Evolutionary conservation across 1,284 basidiomycete genomes (phyloP).

Genomic region (Austropuccinia psidii): DNA sequence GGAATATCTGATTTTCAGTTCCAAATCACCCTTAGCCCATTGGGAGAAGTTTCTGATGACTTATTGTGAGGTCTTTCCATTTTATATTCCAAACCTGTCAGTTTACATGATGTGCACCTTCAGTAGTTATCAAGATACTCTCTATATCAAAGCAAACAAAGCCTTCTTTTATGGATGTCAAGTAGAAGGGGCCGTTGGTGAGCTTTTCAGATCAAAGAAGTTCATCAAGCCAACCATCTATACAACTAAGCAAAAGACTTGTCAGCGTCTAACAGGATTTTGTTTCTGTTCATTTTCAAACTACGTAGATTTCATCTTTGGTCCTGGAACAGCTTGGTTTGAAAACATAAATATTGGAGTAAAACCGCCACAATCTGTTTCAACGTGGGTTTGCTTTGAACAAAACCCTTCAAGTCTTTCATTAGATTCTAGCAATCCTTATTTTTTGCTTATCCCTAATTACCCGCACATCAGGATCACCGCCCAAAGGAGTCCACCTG

Average conservation of each 20-base stretch:
- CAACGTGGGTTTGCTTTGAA: background rate
- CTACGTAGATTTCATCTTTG: conserved; percentile 19
- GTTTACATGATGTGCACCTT: conserved; percentile 8
- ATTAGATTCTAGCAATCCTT: background rate
- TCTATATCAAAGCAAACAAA: background rate
- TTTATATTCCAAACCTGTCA: no score
- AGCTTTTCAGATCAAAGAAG: background rate
- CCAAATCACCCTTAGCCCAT: no score
- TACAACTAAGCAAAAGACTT: background rate
- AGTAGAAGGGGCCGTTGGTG: conserved; percentile 28
- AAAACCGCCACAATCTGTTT: background rate
- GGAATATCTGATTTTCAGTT: background rate
- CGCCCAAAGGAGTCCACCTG: background rate
- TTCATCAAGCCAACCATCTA: no score
- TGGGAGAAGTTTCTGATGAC: no score
- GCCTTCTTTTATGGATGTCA: conserved; percentile 5
- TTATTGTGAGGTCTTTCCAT: no score
- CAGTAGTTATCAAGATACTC: conserved; percentile 26
- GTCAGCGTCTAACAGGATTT: background rate
- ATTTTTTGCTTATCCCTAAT: background rate
- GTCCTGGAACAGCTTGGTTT: conserved; percentile 18
- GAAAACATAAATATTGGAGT: conserved; percentile 2
- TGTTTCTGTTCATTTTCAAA: background rate
- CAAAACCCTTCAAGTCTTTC: background rate
- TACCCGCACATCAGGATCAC: conserved; percentile 5